Percentiles rank a stretch among this genome's conserved stretches.
Evolutionary conservation across 169 alveolate species (phyloP).

Genomic region (Babesia bigemina): DNA sequence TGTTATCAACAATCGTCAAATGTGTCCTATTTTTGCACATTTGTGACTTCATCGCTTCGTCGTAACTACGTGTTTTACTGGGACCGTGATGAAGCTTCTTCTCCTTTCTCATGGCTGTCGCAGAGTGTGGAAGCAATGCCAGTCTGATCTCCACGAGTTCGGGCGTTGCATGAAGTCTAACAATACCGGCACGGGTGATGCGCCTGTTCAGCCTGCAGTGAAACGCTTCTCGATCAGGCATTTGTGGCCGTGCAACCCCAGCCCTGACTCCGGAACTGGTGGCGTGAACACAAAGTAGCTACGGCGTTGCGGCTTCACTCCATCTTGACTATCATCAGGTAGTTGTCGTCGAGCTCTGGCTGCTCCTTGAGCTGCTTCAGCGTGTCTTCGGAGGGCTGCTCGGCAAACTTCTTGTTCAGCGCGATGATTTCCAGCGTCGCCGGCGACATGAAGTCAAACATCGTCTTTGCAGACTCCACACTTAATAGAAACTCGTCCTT

Average conservation of each 20-base stretch:
- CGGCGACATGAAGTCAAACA: slow-evolving; percentile 67
- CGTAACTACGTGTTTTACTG: neutral
- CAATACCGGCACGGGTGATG: neutral
- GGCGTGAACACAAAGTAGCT: no score
- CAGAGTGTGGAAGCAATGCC: slow-evolving; percentile 74
- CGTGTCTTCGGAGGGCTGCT: slow-evolving; percentile 36
- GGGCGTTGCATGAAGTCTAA: slow-evolving; percentile 27
- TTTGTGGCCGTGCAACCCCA: no score
- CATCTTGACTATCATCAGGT: slow-evolving; percentile 40
- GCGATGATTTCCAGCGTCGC: slow-evolving; percentile 29
- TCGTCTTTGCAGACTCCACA: slow-evolving; percentile 57
- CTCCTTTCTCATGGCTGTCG: neutral
- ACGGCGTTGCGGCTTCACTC: neutral
- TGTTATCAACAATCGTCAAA: no score
- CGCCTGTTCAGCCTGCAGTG: no score
- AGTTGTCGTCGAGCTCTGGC: slow-evolving; percentile 54
- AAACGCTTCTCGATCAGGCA: no score
- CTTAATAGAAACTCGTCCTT: slow-evolving; percentile 48
- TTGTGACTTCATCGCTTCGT: neutral
- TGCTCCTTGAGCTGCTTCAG: slow-evolving; percentile 44
- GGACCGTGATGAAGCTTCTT: no score
- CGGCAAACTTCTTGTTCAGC: slow-evolving; percentile 53
- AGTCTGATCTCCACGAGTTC: slow-evolving; percentile 59
- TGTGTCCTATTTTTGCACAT: neutral
- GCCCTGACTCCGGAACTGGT: no score